These are phyloP conservation scores for Daldinia vernicosa DNA, from an alignment of 495 filamentous ascomycete genomes.

Conservation along the genomic window DNA sequence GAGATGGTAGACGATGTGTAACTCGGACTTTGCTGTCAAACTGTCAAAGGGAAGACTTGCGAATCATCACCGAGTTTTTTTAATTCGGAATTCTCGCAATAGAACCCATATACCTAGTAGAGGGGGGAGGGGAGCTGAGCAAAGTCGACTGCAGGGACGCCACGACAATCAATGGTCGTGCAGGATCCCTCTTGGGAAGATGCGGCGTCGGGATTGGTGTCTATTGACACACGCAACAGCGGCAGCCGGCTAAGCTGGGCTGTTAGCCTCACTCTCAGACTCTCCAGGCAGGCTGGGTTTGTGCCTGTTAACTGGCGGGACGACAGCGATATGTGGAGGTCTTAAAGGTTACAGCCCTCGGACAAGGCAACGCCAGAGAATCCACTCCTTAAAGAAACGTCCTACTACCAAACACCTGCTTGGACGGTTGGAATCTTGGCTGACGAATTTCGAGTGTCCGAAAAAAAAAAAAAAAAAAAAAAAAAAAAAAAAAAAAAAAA, in stretches of 20 bases:
- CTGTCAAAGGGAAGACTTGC: conserved; percentile 33
- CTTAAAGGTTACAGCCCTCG: conserved; percentile 35
- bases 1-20: conserved; percentile 21
- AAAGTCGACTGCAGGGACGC: conserved; percentile 36
- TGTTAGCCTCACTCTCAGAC: conserved; percentile 43
- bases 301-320: conserved; percentile 27
- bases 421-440: conserved; percentile 25
- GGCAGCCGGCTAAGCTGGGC: conserved; percentile 40
- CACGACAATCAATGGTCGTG: conserved; percentile 40
- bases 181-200: conserved; percentile 35
- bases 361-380: conserved; percentile 34
- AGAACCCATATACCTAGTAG: conserved; percentile 18
- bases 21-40: conserved; percentile 34
- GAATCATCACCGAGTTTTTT: conserved; percentile 34
- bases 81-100: conserved; percentile 21
- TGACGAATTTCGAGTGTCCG: conserved; percentile 29
- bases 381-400: conserved; percentile 33
- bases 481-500: too few species aligned
- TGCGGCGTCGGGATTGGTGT: conserved; percentile 33
- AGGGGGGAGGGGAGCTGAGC: conserved; percentile 20
- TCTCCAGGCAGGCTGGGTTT: conserved; percentile 26
- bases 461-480: not conserved
- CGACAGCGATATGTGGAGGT: conserved; percentile 37
- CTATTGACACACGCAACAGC: conserved; percentile 36
- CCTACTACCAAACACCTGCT: conserved; percentile 31